These are phyloP conservation scores for Thielaviopsis ethacetica DNA, from an alignment of 2,329 filamentous ascomycete genomes.

Conservation along the genomic window DNA sequence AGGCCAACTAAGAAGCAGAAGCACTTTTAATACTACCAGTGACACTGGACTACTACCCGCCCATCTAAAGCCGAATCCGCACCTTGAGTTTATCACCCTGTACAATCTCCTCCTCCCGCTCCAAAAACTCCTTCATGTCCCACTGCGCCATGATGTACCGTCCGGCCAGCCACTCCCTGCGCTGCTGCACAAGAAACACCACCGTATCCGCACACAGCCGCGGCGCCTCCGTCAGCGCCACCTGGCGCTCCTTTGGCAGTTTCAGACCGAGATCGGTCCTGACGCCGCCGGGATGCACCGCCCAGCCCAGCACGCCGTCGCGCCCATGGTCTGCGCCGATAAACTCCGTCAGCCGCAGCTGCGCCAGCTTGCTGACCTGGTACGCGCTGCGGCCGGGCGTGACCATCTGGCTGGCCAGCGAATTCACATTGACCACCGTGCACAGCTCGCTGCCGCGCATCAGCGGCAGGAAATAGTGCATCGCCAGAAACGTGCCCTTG, in stretches of 20 bases:
- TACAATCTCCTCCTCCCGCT: constrained; percentile 26
- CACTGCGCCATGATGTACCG: constrained; percentile 28
- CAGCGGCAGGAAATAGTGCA: constrained; percentile 31
- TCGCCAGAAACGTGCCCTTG: constrained; percentile 29
- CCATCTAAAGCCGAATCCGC: constrained; percentile 6
- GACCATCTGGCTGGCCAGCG: constrained; percentile 25
- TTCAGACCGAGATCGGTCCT: constrained; percentile 19
- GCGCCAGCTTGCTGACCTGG: constrained; percentile 30
- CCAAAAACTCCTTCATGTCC: constrained; percentile 29
- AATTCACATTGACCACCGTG: constrained; percentile 28
- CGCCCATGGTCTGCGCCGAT: constrained; percentile 28
- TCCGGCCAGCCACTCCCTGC: constrained; percentile 28
- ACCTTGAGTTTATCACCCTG: constrained; percentile 14
- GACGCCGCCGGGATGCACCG: constrained; percentile 24
- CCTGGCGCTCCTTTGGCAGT: constrained; percentile 1
- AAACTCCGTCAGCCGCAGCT: constrained; percentile 32
- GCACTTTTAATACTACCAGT: background rate
- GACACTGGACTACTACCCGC: background rate
- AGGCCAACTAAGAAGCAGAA: no score
- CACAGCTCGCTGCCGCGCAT: constrained; percentile 18
- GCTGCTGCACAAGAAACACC: constrained; percentile 24
- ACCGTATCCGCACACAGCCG: constrained; percentile 27
- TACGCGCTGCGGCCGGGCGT: constrained; percentile 25
- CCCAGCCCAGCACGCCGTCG: constrained; percentile 25
- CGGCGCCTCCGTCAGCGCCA: constrained; percentile 20